Base-by-base conservation (phyloP, 1,284 basidiomycete species). In the Papiliotrema flavescens region DNA sequence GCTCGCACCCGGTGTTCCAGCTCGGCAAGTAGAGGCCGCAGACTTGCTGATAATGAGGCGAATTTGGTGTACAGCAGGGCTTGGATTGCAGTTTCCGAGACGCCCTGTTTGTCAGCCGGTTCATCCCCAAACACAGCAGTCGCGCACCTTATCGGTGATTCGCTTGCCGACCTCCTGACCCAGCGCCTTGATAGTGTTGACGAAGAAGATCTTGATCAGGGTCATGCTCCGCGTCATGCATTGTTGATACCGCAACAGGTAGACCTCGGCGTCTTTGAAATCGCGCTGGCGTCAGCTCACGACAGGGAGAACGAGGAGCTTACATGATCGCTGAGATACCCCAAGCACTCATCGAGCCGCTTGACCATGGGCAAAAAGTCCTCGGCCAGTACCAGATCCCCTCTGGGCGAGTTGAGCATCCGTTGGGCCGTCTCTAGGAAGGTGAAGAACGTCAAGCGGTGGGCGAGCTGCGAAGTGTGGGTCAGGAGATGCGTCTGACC, bases 181-280 rank as follows among this genome's bases (percentile, higher is more conserved):
- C 13, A 93, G 79, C 1, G 85, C 83, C 52, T 85, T 81, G 13
- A 96, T 79, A 2, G 88, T 86, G 3, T 87, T 86, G 22, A 93
- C 85, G 66, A 95, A 94, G 76, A 88, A 91, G 83, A 96, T 90
- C 71, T 89, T 93, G 78, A 96, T 90, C 49, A 97, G 80, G 0
- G 91, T 95, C 92, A 96, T 95, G 22, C 90, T 89, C 35, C 93
- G 84, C 0, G 90, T 94, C 82, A 96, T 86, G 74, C 93, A 96
- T 76, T 96, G 93, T 67, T 94, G 91, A 76, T 93, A 96, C 23
- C 93, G 85, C 20, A 97, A 81, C 9, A 95, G 79, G 71, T 95
- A 96, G 19, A 96, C 79, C 66, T 95, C 90, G 11, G 91, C 85
- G 78, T 96, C 93, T 64, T 83, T 83, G 77, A 87, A 96, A 71